Conservation (phyloP, 352 stramenopile species). For the Globisporangium carolinianum region DNA sequence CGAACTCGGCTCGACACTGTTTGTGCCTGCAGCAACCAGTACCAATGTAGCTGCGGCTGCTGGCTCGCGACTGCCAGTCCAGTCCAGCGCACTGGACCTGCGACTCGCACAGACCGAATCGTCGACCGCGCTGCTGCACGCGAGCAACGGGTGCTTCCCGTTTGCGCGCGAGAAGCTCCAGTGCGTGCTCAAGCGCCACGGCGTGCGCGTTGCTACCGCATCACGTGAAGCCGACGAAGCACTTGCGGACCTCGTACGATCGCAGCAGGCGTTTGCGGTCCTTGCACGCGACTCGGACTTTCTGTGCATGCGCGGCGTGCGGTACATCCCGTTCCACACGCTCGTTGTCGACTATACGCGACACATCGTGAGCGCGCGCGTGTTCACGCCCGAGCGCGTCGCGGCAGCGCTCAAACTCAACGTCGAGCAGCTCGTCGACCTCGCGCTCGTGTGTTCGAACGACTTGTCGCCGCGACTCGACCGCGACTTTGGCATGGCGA, state of each 20-base stretch:
- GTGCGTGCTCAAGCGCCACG: conserved; percentile 42
- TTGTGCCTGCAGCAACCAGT: conserved; percentile 3
- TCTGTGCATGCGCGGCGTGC: conserved; percentile 69
- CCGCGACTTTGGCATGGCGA: conserved; percentile 46
- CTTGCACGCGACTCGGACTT: conserved; percentile 88
- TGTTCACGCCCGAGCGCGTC: conserved; percentile 68
- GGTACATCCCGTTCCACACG: conserved; percentile 75
- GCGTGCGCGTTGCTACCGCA: conserved; percentile 40
- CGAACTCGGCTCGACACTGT: conserved; percentile 26
- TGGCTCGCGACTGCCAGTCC: neutral
- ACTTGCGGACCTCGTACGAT: conserved; percentile 55
- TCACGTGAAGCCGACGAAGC: conserved; percentile 71
- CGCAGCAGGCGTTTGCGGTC: conserved; percentile 46
- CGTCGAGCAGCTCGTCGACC: conserved; percentile 72
- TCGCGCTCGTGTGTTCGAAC: conserved; percentile 83
- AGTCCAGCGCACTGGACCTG: neutral
- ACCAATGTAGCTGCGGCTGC: neutral
- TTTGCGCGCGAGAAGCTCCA: conserved; percentile 72
- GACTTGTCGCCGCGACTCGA: conserved; percentile 79
- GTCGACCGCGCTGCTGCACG: conserved; percentile 31
- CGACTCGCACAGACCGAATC: conserved; percentile 2
- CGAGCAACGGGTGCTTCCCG: conserved; percentile 65
- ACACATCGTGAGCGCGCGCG: conserved; percentile 39
- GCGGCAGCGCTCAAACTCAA: conserved; percentile 49
- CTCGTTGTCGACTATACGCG: conserved; percentile 22